Conservation (phyloP, 2,329 filamentous ascomycete genomes). For the Fusarium robinianum region DNA sequence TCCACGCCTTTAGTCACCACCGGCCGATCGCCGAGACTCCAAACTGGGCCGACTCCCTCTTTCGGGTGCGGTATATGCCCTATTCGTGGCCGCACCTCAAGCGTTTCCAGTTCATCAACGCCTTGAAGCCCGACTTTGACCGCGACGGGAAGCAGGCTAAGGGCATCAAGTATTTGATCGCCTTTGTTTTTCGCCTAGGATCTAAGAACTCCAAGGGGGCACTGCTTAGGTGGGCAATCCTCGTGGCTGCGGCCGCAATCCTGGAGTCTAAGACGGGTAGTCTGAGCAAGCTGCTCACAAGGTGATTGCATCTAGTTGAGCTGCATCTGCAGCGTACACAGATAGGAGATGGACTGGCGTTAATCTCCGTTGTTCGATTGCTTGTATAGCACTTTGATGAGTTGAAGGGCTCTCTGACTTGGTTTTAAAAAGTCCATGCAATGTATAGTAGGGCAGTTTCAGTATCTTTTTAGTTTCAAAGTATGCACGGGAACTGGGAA, state of each 20-base stretch:
- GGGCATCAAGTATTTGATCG: conserved; percentile 59
- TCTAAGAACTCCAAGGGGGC: conserved; percentile 54
- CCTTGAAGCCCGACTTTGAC: conserved; percentile 62
- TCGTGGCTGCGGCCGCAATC: conserved; percentile 47
- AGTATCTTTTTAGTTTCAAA: not conserved
- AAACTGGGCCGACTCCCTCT: conserved; percentile 50
- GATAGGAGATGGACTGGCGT: too few species aligned
- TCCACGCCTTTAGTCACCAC: conserved; percentile 49
- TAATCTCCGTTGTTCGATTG: too few species aligned
- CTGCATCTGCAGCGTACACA: too few species aligned
- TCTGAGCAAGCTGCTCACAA: conserved; percentile 40
- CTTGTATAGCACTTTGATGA: too few species aligned
- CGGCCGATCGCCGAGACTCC: conserved; percentile 46
- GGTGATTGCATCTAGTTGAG: conserved; percentile 22
- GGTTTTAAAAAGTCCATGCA: too few species aligned
- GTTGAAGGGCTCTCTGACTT: too few species aligned
- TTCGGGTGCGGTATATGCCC: conserved; percentile 71
- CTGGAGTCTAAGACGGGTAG: conserved; percentile 43
- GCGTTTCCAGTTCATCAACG: conserved; percentile 49
- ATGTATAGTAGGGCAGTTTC: too few species aligned
- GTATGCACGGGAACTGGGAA: too few species aligned
- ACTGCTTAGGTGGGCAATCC: conserved; percentile 54
- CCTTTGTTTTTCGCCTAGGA: conserved; percentile 57
- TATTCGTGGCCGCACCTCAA: conserved; percentile 55
- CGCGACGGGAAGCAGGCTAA: conserved; percentile 58